Percentiles rank a stretch among this genome's conserved stretches.
Evolutionary conservation across 139 green algal genomes (phyloP).

Genomic region (Trebouxia sp.): DNA sequence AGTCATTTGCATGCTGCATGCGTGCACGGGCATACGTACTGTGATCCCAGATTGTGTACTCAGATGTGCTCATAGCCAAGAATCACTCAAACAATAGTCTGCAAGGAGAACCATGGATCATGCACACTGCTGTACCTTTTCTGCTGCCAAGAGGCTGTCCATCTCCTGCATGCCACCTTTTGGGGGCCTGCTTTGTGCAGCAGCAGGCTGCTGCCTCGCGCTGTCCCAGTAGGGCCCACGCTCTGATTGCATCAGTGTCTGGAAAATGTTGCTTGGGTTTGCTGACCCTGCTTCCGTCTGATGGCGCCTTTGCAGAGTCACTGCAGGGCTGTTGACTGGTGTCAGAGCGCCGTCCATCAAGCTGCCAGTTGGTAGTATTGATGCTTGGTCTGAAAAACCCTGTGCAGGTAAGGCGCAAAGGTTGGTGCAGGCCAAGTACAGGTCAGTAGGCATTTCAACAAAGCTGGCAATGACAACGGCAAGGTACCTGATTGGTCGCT

Average conservation of each 20-base stretch:
- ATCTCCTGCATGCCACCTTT: background rate
- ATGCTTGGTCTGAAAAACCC: background rate
- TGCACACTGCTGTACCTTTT: too few species aligned
- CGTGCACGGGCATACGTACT: too few species aligned
- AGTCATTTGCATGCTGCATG: too few species aligned
- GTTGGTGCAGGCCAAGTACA: too few species aligned
- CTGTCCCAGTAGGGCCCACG: background rate
- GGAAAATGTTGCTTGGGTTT: background rate
- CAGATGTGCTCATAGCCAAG: too few species aligned
- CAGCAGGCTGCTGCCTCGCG: background rate
- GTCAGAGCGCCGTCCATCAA: background rate
- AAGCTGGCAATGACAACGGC: too few species aligned
- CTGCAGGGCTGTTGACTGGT: constrained; percentile 22
- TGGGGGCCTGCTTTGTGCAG: background rate
- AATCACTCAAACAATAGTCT: too few species aligned
- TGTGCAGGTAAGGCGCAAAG: background rate
- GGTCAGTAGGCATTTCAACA: too few species aligned
- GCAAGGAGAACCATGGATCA: too few species aligned
- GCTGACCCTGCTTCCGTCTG: background rate
- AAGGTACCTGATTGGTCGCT: too few species aligned
- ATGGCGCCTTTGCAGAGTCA: background rate
- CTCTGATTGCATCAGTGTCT: background rate
- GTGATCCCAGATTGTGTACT: too few species aligned
- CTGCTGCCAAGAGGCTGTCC: constrained; percentile 16
- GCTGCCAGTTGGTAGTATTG: constrained; percentile 8